Percentiles rank a stretch among this genome's conserved stretches.
Conservation (phyloP, 371 early-diverging fungal genomes). For the Coemansia sp. region DNA sequence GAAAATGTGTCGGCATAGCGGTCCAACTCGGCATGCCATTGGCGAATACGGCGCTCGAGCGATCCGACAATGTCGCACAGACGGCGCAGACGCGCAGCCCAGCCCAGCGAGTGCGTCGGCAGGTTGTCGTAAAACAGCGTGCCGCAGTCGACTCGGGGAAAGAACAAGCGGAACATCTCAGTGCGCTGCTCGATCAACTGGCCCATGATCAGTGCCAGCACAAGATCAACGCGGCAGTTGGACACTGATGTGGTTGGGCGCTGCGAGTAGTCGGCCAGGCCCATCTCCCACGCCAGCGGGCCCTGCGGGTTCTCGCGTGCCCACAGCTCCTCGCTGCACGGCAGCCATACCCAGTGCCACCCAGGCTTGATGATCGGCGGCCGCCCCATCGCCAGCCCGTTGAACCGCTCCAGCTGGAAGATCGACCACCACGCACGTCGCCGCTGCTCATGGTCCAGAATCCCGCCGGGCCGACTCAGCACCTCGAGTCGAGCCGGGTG, state of each 20-base stretch:
- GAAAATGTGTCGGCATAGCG: conserved; percentile 42
- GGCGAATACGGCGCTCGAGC: conserved; percentile 38
- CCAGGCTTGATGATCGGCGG: conserved; percentile 52
- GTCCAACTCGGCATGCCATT: conserved; percentile 46
- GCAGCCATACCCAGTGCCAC: conserved; percentile 53
- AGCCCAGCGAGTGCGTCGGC: conserved; percentile 41
- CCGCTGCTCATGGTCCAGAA: conserved; percentile 46
- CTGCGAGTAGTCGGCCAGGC: conserved; percentile 25
- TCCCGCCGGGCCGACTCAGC: conserved; percentile 42
- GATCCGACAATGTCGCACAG: conserved; percentile 22
- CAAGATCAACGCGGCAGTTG: conserved; percentile 40
- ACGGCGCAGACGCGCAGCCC: conserved; percentile 22
- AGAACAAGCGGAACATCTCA: conserved; percentile 47
- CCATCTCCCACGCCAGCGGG: conserved; percentile 46
- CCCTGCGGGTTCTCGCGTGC: conserved; percentile 31
- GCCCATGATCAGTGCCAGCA: conserved; percentile 45
- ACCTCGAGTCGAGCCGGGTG: conserved; percentile 47
- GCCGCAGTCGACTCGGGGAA: conserved; percentile 48
- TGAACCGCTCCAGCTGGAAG: conserved; percentile 48
- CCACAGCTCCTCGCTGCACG: conserved; percentile 47
- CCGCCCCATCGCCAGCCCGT: conserved; percentile 49
- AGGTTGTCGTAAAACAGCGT: conserved; percentile 50
- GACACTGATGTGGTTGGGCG: conserved; percentile 26
- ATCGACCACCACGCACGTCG: conserved; percentile 47
- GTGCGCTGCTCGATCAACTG: conserved; percentile 49